A percentile compares a stretch with the other conserved stretches of the same genome.
Conservation (phyloP, 306 rosid species). For the Crotalaria pallida region DNA sequence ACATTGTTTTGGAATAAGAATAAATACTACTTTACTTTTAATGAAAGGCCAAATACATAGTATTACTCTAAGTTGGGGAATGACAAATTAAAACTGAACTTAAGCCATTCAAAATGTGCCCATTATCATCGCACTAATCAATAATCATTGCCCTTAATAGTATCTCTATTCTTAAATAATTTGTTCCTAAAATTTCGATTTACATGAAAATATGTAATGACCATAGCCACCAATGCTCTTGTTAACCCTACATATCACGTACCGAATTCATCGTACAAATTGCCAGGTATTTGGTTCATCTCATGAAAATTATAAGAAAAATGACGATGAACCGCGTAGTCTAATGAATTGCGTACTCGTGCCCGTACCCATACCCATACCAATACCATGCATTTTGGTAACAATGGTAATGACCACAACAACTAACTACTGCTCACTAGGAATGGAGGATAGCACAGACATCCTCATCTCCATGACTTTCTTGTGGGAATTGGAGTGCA, state of each 20-base stretch:
- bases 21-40: neutral
- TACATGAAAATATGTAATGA: conserved; percentile 27
- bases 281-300: no score
- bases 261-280: no score
- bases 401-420: no score
- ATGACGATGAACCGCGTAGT: no score
- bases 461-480: conserved; percentile 79
- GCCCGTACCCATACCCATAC: no score
- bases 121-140: conserved; percentile 8
- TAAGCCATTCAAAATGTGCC: conserved; percentile 13
- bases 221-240: no score
- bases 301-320: no score
- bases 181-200: conserved; percentile 22
- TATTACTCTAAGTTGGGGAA: neutral
- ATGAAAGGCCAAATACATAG: conserved; percentile 5
- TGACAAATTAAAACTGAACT: conserved; percentile 5
- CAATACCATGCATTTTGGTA: no score
- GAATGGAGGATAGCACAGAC: conserved; percentile 28
- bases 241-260: no score
- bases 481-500: conserved; percentile 74
- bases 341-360: no score
- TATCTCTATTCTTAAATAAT: conserved; percentile 21
- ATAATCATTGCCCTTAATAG: neutral
- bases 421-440: conserved; percentile 13
- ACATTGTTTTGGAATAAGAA: conserved; percentile 8